Base-by-base conservation (phyloP, 441 rosid species). In the Jatropha podagrica region DNA sequence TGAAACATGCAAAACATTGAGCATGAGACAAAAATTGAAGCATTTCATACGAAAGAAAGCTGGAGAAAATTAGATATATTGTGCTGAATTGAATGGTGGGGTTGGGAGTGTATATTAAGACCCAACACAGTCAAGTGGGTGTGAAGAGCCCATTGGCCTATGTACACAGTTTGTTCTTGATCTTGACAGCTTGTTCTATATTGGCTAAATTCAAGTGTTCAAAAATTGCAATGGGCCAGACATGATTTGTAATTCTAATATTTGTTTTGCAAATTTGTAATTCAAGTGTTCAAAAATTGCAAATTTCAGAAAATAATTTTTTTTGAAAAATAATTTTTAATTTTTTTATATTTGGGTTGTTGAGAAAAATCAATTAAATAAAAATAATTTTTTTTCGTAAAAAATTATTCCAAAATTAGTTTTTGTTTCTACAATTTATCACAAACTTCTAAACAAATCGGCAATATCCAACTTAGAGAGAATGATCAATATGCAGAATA, bases 151-250 rank as follows among this genome's bases (percentile, higher is more conserved):
- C 72, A 52, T 73, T 59, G 41, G 41, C 52, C 15, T 27, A 42
- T 58, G 4, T 23, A 9, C 49, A 52, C 32, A 9, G 67, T 27
- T 38, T 52, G 15, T 55, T 13, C 32, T 32, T 32, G 67, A 48
- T 48, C 61, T 13, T 55, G 77, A 56, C 77, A 76, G 75, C 77
- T 72, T n/a, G 70, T 37, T 11, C 3, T 48, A 2, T 32, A 32
- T 37, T 74, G 41, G 74, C 73, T 60, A 32, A 32, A 32, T 32
- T 32, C 32, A 32, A 32, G 32, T 32, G 32, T 32, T 32, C 32
- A 32, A 32, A 49, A 74, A 15, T 6, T 60, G n/a, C n/a, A 60
- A 54, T 62, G 79, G 76, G 79, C 74, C 75, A 71, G 46, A 12
- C 26, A 13, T 46, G 38, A 3, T 66, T 17, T 58, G 27, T 5